phyloP scores from a whole-genome alignment of 208 protist genomes.

The Trypanosoma grayi region DNA sequence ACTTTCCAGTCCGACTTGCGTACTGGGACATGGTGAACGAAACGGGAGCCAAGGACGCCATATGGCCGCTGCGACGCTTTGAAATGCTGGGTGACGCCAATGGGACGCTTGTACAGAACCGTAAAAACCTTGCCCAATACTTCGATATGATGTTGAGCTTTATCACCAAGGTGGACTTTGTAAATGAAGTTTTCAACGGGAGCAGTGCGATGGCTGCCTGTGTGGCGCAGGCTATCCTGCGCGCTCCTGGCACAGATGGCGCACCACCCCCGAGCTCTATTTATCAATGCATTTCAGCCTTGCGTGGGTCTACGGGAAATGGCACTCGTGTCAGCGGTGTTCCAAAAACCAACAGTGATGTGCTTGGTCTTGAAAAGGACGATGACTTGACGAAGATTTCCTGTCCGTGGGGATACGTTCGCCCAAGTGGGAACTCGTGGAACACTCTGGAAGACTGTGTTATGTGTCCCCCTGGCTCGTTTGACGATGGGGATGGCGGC shows the following conservation, averaged over 20 bases:
- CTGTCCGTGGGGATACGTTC: conserved; percentile 22
- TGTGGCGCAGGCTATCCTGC: conserved; percentile 8
- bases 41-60: background rate
- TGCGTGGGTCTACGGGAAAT: background rate
- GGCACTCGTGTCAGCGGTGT: background rate
- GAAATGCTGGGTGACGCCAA: conserved; percentile 1
- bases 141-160: background rate
- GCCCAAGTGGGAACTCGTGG: conserved; percentile 22
- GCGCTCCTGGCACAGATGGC: background rate
- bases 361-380: background rate
- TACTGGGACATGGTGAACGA: conserved; percentile 19
- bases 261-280: conserved; percentile 7
- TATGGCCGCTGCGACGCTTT: conserved; percentile 15
- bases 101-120: background rate
- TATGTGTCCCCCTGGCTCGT: conserved; percentile 20
- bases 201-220: conserved; percentile 9
- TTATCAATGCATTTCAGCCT: conserved; percentile 17
- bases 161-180: background rate
- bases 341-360: background rate
- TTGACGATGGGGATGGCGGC: conserved; percentile 14
- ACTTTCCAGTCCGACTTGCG: conserved; percentile 19
- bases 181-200: conserved; percentile 8
- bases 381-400: background rate
- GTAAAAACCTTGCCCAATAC: conserved; percentile 4
- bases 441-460: conserved; percentile 14